phyloP scores from a whole-genome alignment of 1,139 yeast genomes.

The Hemisphaericaspora lyxosophila region DNA sequence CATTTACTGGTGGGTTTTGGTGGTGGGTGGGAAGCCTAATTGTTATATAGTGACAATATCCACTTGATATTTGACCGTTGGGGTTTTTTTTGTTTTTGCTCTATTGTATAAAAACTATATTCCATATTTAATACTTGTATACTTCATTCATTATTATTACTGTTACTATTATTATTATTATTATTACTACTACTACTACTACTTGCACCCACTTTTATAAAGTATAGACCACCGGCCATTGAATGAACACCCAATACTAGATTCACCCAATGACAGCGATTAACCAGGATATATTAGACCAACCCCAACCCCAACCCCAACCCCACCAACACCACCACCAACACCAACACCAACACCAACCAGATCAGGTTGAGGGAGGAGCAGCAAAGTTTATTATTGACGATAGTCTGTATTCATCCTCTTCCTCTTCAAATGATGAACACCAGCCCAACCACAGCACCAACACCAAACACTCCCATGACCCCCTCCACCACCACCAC shows the following conservation, averaged over 20 bases:
- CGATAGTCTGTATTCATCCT: conserved; percentile 5
- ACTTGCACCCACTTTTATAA: background rate
- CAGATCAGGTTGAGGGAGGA: background rate
- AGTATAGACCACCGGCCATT: background rate
- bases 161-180: too few species aligned
- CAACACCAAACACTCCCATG: too few species aligned
- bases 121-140: too few species aligned
- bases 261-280: background rate
- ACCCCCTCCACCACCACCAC: background rate
- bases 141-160: too few species aligned
- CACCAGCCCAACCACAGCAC: background rate
- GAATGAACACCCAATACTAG: background rate
- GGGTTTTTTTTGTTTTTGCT: too few species aligned
- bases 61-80: too few species aligned
- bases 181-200: too few species aligned
- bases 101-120: too few species aligned
- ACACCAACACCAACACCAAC: background rate
- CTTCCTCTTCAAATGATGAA: background rate
- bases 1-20: too few species aligned
- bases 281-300: background rate
- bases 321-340: background rate
- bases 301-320: background rate
- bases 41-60: too few species aligned
- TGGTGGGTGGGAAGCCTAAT: too few species aligned
- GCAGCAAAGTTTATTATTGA: conserved; percentile 1